These are phyloP conservation scores for Scheffersomyces lignicola DNA, from an alignment of 1,139 yeast species.

Conservation along the genomic window DNA sequence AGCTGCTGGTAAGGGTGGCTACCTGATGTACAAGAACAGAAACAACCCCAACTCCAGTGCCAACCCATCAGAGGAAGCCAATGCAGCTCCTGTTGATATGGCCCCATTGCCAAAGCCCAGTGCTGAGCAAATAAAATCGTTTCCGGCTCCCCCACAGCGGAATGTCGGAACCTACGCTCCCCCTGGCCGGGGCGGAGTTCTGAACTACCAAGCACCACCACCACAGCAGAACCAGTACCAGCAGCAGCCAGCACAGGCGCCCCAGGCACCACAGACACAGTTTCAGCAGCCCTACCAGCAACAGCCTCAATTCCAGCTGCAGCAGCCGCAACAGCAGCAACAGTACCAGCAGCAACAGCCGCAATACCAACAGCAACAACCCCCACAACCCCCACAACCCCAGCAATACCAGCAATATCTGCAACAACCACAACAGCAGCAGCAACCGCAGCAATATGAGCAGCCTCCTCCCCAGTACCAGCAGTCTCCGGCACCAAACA, in stretches of 20 bases:
- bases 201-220: slow-evolving; percentile 9
- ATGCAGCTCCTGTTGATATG: neutral
- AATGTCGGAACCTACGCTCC: slow-evolving; percentile 21
- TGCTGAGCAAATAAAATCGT: slow-evolving; percentile 24
- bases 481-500: slow-evolving; percentile 10
- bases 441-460: slow-evolving; percentile 10
- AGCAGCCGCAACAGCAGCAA: slow-evolving; percentile 8
- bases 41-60: slow-evolving; percentile 17
- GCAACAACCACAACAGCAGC: slow-evolving; percentile 10
- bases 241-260: slow-evolving; percentile 8
- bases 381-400: slow-evolving; percentile 10
- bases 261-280: slow-evolving; percentile 7
- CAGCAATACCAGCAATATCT: slow-evolving; percentile 9
- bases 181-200: slow-evolving; percentile 12
- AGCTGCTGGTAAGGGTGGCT: slow-evolving; percentile 51
- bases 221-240: slow-evolving; percentile 9
- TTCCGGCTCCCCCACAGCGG: slow-evolving; percentile 43
- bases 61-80: slow-evolving; percentile 4
- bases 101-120: slow-evolving; percentile 15
- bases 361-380: slow-evolving; percentile 8
- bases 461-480: slow-evolving; percentile 9
- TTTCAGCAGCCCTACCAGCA: slow-evolving; percentile 6
- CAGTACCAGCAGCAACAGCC: slow-evolving; percentile 7
- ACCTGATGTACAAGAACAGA: slow-evolving; percentile 45
- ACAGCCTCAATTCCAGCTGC: slow-evolving; percentile 6